phyloP scores from a whole-genome alignment of 768 basidiomycete genomes.

The Favolaschia claudopus region DNA sequence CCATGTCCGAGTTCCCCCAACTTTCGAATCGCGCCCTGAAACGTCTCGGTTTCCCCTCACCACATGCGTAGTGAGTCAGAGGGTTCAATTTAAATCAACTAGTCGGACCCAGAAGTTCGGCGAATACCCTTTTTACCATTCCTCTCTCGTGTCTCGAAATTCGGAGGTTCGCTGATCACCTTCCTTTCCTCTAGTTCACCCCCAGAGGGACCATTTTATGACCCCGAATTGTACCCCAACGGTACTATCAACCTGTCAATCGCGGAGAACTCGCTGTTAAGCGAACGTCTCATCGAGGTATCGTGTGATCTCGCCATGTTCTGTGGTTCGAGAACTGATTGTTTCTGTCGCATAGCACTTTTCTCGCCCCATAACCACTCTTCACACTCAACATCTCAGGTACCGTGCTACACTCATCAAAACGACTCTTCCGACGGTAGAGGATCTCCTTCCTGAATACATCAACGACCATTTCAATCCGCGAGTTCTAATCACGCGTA shows the following conservation, averaged over 20 bases:
- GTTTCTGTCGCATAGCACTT: slow-evolving; percentile 3
- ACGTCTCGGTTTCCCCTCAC: slow-evolving; percentile 12
- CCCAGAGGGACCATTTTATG: slow-evolving; percentile 15
- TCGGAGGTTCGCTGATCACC: too few species aligned
- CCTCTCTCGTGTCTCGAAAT: too few species aligned
- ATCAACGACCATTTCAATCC: slow-evolving; percentile 25
- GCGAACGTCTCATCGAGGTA: slow-evolving; percentile 22
- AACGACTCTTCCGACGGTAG: slow-evolving; percentile 18
- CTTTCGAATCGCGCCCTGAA: slow-evolving; percentile 21
- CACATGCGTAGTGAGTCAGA: slow-evolving; percentile 25
- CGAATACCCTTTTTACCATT: too few species aligned
- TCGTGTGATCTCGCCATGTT: neutral
- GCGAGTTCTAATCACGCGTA: slow-evolving; percentile 14
- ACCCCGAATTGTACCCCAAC: slow-evolving; percentile 18
- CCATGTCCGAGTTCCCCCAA: slow-evolving; percentile 4
- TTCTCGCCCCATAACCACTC: slow-evolving; percentile 14
- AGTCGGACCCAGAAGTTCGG: too few species aligned
- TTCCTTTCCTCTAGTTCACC: neutral
- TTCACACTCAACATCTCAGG: slow-evolving; percentile 12
- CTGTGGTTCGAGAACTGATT: neutral
- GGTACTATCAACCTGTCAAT: slow-evolving; percentile 22
- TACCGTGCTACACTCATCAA: slow-evolving; percentile 16
- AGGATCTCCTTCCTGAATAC: slow-evolving; percentile 23
- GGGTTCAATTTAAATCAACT: slow-evolving; percentile 2
- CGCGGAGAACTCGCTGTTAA: slow-evolving; percentile 23